Conservation (phyloP, 352 stramenopile genomes). For the Pythium guiyangense region DNA sequence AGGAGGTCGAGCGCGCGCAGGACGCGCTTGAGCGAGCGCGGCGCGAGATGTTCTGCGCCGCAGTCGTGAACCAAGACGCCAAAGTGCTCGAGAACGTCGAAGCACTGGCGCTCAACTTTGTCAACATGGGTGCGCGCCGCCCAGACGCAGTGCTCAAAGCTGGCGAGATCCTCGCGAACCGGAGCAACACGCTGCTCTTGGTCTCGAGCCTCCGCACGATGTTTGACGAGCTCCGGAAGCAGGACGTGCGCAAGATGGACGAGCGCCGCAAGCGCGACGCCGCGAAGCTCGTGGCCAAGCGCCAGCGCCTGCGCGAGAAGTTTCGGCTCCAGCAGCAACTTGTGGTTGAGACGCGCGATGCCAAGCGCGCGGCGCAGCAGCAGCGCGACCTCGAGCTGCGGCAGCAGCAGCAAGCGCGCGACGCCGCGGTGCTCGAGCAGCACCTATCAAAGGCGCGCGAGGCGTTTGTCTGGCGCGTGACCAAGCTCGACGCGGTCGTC, state of each 20-base stretch:
- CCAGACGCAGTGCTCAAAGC: conserved; percentile 70
- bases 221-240: conserved; percentile 70
- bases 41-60: conserved; percentile 56
- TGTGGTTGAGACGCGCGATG: conserved; percentile 59
- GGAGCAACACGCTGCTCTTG: conserved; percentile 79
- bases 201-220: conserved; percentile 54
- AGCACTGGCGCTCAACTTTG: conserved; percentile 54
- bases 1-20: conserved; percentile 69
- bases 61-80: conserved; percentile 49
- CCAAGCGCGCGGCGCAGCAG: conserved; percentile 39
- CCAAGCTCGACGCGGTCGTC: conserved; percentile 67
- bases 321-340: conserved; percentile 66
- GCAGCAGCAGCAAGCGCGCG: conserved; percentile 20
- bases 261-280: conserved; percentile 57
- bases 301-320: conserved; percentile 55
- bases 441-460: conserved; percentile 28
- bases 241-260: conserved; percentile 76
- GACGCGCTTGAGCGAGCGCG: conserved; percentile 61
- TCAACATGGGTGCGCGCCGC: conserved; percentile 52
- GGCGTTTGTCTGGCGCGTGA: conserved; percentile 58
- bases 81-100: conserved; percentile 63
- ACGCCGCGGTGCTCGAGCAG: conserved; percentile 27
- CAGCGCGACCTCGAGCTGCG: conserved; percentile 45
- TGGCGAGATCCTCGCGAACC: conserved; percentile 70
- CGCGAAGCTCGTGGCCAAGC: conserved; percentile 50